phyloP scores from a whole-genome alignment of 1,139 yeast genomes.

The Chernovozyma aurita region DNA sequence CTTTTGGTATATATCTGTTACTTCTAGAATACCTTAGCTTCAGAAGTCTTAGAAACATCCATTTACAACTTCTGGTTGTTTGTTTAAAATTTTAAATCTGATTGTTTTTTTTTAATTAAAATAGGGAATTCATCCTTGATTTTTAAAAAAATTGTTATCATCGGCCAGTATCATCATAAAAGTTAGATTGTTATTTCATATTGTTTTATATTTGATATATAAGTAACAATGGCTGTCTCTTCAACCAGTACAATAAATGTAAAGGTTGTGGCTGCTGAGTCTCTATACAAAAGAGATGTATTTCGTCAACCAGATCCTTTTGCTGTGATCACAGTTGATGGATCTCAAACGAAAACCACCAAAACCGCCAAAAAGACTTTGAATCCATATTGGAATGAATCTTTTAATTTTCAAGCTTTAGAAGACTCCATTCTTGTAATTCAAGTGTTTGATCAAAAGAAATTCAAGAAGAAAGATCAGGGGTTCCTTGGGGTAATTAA shows the following conservation, averaged over 20 bases:
- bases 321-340: conserved; percentile 95
- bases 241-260: conserved; percentile 48
- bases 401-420: conserved; percentile 70
- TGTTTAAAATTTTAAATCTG: no score
- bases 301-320: conserved; percentile 96
- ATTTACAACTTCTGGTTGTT: no score
- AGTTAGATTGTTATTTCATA: no score
- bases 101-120: no score
- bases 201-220: no score
- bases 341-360: conserved; percentile 92
- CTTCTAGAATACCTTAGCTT: no score
- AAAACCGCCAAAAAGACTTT: conserved; percentile 90
- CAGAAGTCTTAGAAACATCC: no score
- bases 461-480: conserved; percentile 96
- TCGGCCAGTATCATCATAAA: no score
- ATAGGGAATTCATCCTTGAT: no score
- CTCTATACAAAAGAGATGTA: conserved; percentile 90
- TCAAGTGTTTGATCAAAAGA: conserved; percentile 95
- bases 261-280: conserved; percentile 92
- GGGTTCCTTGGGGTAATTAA: conserved; percentile 98
- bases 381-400: conserved; percentile 97
- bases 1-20: no score
- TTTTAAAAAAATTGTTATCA: no score
- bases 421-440: conserved; percentile 87
- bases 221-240: conserved; percentile 11